Evolutionary conservation across 345 rosid genomes (phyloP), one percentile per base, ranked within the genome.

Genomic region (Eucalyptus urophylla): DNA sequence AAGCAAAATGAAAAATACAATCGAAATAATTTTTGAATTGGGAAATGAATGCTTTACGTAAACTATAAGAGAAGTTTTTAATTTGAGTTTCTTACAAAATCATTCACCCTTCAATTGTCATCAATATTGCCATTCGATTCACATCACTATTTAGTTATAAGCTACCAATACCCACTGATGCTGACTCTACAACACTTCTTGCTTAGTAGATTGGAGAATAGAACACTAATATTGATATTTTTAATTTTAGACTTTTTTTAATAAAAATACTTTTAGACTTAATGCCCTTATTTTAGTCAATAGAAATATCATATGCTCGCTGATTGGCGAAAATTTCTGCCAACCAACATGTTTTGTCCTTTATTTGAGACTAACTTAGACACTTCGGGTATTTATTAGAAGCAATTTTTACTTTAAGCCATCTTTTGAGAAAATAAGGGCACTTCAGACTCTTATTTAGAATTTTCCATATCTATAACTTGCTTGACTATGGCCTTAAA

Each of bases 81-180:
- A 21, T 53, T 53, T 53, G 1, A 53, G 5, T 53, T 53, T 53
- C 56, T 53, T 53, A 53, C 11, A 21, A 53, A 53, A 53, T 53
- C 25, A 0, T 53, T 53, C 25, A 8, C 58, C 25, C 0, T 53
- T 53, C 11, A 58, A 58, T 1, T 25, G 1, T 10, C n/a, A 0
- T 25, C 14, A 21, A 21, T 53, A 53, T 4, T 21, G 2, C 0
- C 0, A 1, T 53, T 8, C 1, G 1, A 53, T 53, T 53, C 11
- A 53, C 4, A 53, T 53, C 25, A 53, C 11, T 53, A 53, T 24
- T 2, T 53, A 53, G 2, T 53, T 53, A 19, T 53, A 53, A 53
- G 25, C 58, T 21, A 1, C 24, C 58, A 53, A 2, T 11, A 53
- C 11, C 11, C 54, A 17, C 2, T 2, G 3, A 3, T 60, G n/a